A percentile compares a stretch with the other conserved stretches of the same genome.
phyloP scores from a whole-genome alignment of 2,329 filamentous ascomycete species.

The Xylaria sp. region DNA sequence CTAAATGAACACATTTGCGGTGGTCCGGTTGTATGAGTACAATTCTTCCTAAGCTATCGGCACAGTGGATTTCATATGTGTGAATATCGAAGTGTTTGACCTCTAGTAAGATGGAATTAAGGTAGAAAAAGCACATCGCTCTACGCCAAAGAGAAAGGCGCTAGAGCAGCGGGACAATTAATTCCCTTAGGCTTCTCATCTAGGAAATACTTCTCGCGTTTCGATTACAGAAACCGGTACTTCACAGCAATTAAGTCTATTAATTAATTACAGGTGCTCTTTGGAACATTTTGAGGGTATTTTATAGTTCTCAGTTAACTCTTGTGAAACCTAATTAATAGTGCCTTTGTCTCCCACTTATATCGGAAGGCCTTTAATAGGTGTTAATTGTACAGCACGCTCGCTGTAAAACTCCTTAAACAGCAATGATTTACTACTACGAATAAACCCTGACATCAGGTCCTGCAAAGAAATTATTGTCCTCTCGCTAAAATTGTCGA shows the following conservation, averaged over 20 bases:
- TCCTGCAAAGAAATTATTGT: not conserved
- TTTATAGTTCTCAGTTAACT: not conserved
- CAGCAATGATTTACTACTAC: no score
- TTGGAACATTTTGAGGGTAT: not conserved
- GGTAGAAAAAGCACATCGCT: not conserved
- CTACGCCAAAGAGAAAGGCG: not conserved
- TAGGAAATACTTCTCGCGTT: not conserved
- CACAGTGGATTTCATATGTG: not conserved
- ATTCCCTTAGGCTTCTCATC: not conserved
- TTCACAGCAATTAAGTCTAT: not conserved
- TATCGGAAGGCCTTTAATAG: no score
- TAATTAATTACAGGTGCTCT: not conserved
- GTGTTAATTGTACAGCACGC: no score
- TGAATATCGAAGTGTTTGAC: not conserved
- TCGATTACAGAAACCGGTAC: no score
- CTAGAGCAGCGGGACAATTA: not conserved
- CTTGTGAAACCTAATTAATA: no score
- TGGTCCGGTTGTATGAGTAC: not conserved
- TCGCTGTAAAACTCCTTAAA: no score
- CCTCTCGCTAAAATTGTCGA: not conserved
- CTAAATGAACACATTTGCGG: not conserved
- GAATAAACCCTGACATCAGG: not conserved
- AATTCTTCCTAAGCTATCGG: slow-evolving; percentile 1
- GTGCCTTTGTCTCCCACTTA: no score
- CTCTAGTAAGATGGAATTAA: not conserved